Conservation (phyloP, 306 rosid genomes). For the Rosa persica region DNA sequence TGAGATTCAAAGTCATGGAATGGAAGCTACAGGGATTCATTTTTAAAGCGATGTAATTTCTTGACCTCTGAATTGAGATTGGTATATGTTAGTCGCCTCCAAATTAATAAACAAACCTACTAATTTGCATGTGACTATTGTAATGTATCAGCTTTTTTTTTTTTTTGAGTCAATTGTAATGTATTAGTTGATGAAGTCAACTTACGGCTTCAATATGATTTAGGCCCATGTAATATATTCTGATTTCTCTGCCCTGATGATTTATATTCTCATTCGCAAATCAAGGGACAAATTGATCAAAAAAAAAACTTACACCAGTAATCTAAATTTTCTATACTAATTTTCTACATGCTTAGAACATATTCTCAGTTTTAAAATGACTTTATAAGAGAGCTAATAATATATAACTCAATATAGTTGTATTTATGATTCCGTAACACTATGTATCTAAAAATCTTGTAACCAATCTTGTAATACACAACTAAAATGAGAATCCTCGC, state of each 20-base stretch:
- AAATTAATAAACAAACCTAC: neutral
- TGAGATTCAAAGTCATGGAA: conserved; percentile 30
- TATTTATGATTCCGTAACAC: neutral
- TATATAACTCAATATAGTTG: no score
- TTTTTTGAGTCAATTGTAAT: conserved; percentile 12
- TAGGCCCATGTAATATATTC: neutral
- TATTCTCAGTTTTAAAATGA: no score
- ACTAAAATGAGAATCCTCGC: neutral
- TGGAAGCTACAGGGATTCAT: neutral
- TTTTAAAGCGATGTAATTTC: conserved; percentile 27
- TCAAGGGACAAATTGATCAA: no score
- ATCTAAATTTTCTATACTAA: no score
- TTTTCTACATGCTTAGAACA: no score
- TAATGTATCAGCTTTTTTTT: no score
- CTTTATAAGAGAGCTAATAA: no score
- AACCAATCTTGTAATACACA: neutral
- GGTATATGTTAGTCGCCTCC: neutral
- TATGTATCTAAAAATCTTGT: neutral
- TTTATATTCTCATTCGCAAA: neutral
- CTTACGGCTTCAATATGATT: neutral
- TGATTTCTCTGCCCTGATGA: neutral
- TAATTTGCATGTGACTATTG: conserved; percentile 23
- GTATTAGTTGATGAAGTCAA: neutral
- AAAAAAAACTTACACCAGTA: no score
- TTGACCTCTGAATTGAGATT: neutral